phyloP scores from a whole-genome alignment of 257 asterid genomes.

The Solanum lignicaule region DNA sequence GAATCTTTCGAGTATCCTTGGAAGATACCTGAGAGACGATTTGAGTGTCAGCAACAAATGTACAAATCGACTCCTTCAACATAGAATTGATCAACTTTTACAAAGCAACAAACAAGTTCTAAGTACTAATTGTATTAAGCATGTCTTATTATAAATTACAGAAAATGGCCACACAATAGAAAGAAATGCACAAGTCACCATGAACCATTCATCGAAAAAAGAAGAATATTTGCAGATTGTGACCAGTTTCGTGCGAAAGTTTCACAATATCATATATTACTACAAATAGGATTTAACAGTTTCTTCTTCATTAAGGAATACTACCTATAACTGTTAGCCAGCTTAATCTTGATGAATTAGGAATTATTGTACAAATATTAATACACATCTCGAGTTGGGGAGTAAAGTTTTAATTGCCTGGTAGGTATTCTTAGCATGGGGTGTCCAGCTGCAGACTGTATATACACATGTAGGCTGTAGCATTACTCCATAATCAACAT shows the following conservation, averaged over 20 bases:
- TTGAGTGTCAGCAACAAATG: not conserved
- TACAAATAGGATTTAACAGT: not conserved
- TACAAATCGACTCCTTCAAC: not conserved
- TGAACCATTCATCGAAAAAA: no score
- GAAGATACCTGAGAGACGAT: slow-evolving; percentile 19
- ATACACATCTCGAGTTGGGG: not conserved
- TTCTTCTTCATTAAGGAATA: no score
- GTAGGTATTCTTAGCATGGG: not conserved
- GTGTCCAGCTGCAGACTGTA: not conserved
- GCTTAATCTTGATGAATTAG: not conserved
- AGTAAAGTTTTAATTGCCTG: not conserved
- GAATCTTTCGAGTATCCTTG: slow-evolving; percentile 16
- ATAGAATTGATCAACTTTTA: not conserved
- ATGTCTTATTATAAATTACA: not conserved
- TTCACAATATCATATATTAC: not conserved
- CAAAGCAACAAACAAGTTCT: not conserved
- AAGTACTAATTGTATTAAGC: not conserved
- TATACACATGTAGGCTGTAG: not conserved
- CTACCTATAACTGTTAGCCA: no score
- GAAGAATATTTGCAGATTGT: not conserved
- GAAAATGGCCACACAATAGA: not conserved
- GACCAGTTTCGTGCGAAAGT: not conserved
- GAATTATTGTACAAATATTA: not conserved
- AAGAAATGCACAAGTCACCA: no score
- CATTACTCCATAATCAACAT: not conserved